Percentiles rank a stretch among this genome's conserved stretches.
Evolutionary conservation across 1,284 basidiomycete species (phyloP).

Genomic region (Phylloboletellus chloephorus): DNA sequence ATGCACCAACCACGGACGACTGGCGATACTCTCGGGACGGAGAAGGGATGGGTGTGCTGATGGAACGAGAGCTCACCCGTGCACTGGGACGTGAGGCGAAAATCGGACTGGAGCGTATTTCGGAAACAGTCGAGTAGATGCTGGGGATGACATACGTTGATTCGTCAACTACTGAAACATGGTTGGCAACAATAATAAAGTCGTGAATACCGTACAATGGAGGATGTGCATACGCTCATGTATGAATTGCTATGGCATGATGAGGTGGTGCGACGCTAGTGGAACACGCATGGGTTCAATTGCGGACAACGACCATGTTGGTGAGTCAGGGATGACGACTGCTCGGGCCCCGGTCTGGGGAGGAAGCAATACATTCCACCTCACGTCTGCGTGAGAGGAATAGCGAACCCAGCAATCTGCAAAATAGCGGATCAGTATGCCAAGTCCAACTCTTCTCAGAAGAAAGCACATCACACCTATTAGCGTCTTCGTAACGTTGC

Average conservation of each 20-base stretch:
- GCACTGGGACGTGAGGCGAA: slow-evolving; percentile 34
- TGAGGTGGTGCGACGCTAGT: background rate
- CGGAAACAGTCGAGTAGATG: slow-evolving; percentile 16
- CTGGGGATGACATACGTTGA: background rate
- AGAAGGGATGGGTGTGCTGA: slow-evolving; percentile 54
- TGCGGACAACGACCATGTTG: background rate
- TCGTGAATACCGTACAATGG: slow-evolving; percentile 7
- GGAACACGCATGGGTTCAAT: background rate
- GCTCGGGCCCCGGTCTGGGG: background rate
- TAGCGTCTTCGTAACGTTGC: slow-evolving; percentile 57
- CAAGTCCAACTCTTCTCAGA: background rate
- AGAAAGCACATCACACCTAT: slow-evolving; percentile 42
- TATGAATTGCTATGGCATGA: slow-evolving; percentile 1
- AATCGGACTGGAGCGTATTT: slow-evolving; percentile 30
- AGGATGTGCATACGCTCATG: slow-evolving; percentile 3
- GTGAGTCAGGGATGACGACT: slow-evolving; percentile 3
- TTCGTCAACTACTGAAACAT: background rate
- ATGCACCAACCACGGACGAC: slow-evolving; percentile 45
- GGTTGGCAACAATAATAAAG: background rate
- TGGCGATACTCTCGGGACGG: slow-evolving; percentile 81
- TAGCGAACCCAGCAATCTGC: slow-evolving; percentile 50
- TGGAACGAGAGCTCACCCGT: slow-evolving; percentile 61
- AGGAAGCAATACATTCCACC: slow-evolving; percentile 25
- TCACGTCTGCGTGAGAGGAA: slow-evolving; percentile 58
- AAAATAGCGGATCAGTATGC: slow-evolving; percentile 8